Evolutionary conservation across 441 rosid species (phyloP), one percentile per base, ranked within the genome.

Genomic region (Croton laevigatus): DNA sequence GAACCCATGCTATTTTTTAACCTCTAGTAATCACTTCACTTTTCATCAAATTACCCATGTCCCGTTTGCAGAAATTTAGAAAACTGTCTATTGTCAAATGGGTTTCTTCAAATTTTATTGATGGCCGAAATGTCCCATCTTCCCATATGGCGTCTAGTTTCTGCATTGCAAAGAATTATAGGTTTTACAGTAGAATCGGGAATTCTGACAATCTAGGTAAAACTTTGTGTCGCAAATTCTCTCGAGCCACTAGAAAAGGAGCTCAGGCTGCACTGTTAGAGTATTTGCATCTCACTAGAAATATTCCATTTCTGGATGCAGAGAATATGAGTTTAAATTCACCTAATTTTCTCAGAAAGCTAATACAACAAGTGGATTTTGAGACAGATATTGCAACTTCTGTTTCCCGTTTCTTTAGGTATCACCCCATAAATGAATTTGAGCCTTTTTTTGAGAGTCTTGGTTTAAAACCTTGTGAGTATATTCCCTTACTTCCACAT

Each of bases 381-480:
- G 79, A 63, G 58, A 79, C 64, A 53, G 83, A 88, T 74, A 42
- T 84, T 17, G 74, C 71, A 14, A 42, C 66, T 27, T 77, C 84
- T 17, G 61, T 91, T 27, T 46, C 83, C 1, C 86, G 86, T 48
- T 87, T 78, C 70, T 69, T 91, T 37, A 75, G 81, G 40, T 93
- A 84, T 75, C 90, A 89, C 62, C 93, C 98, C 37, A 82, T 91
- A 23, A 94, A 94, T 75, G 99, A 94, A 68, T 94, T 89, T 46
- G 97, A 94, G 82, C 93, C 93, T 38, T 91, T 89, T 78, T 83
- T 88, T 46, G 96, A 94, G 91, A 91, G 97, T 72, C 71, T 84
- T 65, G 97, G 99, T 55, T 49, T 94, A 52, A 71, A 84, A 36
- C 96, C 88, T 6, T 68, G 61, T 0, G 93, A 90, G 75, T 85